Conservation (phyloP, 129 eudicot species). For the Lonicera japonica region DNA sequence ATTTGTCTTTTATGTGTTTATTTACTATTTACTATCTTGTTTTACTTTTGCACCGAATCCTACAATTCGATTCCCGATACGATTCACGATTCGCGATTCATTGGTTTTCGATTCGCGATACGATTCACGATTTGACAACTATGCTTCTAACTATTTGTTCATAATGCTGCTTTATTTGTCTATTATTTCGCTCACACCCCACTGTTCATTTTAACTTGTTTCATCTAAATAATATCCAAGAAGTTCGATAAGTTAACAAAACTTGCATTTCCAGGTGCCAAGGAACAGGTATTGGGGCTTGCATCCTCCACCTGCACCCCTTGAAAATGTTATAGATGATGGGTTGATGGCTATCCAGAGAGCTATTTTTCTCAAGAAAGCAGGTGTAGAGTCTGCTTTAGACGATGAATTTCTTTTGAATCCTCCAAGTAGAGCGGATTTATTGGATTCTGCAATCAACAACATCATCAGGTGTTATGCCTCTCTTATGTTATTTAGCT, state of each 20-base stretch:
- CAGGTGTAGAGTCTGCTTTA: constrained; percentile 84
- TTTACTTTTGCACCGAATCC: too few species aligned
- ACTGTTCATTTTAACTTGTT: not conserved
- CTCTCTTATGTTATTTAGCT: not conserved
- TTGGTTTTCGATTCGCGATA: too few species aligned
- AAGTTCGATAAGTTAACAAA: not conserved
- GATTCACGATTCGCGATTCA: too few species aligned
- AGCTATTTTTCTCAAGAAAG: constrained; percentile 83
- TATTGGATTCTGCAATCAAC: constrained; percentile 76
- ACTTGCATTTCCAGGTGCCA: constrained; percentile 56
- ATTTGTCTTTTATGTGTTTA: too few species aligned
- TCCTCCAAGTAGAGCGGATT: constrained; percentile 72
- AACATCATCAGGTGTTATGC: constrained; percentile 67
- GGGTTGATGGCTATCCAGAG: constrained; percentile 85
- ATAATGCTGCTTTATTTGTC: not conserved
- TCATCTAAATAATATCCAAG: not conserved
- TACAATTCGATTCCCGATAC: too few species aligned
- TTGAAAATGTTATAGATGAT: constrained; percentile 86
- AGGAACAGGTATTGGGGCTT: constrained; percentile 95
- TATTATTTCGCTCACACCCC: not conserved
- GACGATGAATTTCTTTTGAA: constrained; percentile 67
- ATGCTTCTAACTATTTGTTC: not conserved
- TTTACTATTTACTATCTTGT: too few species aligned
- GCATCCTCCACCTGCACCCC: constrained; percentile 89
- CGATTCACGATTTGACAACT: too few species aligned